Base-by-base conservation (phyloP, 495 filamentous ascomycete species). In the Xylaria intraflava region DNA sequence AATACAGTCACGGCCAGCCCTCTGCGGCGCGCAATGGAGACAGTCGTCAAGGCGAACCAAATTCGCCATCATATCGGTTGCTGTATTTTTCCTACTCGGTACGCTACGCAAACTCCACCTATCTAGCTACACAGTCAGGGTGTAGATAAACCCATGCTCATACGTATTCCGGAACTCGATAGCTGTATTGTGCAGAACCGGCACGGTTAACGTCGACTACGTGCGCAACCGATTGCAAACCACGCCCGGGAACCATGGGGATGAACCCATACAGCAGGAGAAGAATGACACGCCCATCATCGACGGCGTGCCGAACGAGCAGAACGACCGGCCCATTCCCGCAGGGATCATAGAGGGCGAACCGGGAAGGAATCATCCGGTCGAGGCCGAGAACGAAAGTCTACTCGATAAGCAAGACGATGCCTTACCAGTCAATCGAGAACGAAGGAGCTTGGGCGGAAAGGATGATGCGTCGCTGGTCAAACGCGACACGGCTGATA, bases 281-380 rank as follows among this genome's bases (percentile, higher is more conserved):
- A 35, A 42, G 5, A 20, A 24, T 20, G 26, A 42, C 0, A 43
- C 38, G 27, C 52, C 52, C 29, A 48, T 55, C 27, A 55, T 49
- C 52, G 52, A 55, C 26, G 52, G 52, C n/a, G 52, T 55, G 4
- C 52, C 52, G 1, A 55, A 55, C 26, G 44, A 55, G 2, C 24
- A 48, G n/a, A 54, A 54, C 6, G 51, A 54, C 27, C 30, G 51
- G 12, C 50, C 50, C 10, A 54, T 54, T 35, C 51, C 51, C 26
- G 24, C 47, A 10, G 51, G 35, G 1, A 35, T 54, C 51, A 41
- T 54, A 9, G 51, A 54, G 31, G 51, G 24, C 2, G 42, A 29
- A 4, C 27, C 4, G 27, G 31, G 11, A 27, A 30, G 20, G 10
- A 53, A 53, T 14, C 48, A 53, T 16, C 3, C 40, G 12, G 17